These are phyloP conservation scores for Huntiella moniliformis DNA, from an alignment of 2,329 filamentous ascomycete genomes.

Conservation along the genomic window DNA sequence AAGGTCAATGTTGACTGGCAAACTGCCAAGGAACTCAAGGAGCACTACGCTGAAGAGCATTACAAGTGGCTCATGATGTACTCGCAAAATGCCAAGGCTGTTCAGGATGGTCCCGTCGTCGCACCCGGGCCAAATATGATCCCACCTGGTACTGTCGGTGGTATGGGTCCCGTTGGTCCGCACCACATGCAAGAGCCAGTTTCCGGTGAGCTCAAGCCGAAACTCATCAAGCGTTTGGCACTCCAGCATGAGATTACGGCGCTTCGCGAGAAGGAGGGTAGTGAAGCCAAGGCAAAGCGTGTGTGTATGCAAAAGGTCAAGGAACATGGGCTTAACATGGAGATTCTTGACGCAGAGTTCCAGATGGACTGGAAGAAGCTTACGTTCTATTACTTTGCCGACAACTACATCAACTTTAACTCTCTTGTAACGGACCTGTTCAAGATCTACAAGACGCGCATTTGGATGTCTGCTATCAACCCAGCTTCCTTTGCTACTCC, in stretches of 20 bases:
- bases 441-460: constrained; percentile 97
- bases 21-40: constrained; percentile 72
- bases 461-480: constrained; percentile 99
- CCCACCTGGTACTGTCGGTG: constrained; percentile 43
- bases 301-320: constrained; percentile 93
- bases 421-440: constrained; percentile 91
- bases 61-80: constrained; percentile 99
- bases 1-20: constrained; percentile 77
- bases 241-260: constrained; percentile 79
- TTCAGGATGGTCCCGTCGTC: constrained; percentile 40
- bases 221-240: constrained; percentile 89
- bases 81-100: constrained; percentile 54
- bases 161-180: constrained; percentile 57
- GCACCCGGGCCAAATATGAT: not conserved
- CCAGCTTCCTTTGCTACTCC: constrained; percentile 83
- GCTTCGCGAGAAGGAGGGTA: constrained; percentile 86
- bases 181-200: constrained; percentile 55
- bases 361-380: constrained; percentile 99
- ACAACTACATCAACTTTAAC: constrained; percentile 98
- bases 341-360: constrained; percentile 95
- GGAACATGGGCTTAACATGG: constrained; percentile 90
- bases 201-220: constrained; percentile 68
- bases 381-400: constrained; percentile 97
- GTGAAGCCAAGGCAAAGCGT: constrained; percentile 92
- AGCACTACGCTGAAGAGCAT: constrained; percentile 84